Percentiles rank a stretch among this genome's conserved stretches.
Evolutionary conservation across 2,329 filamentous ascomycete species (phyloP).

Genomic region (Calonectria ilicicola): DNA sequence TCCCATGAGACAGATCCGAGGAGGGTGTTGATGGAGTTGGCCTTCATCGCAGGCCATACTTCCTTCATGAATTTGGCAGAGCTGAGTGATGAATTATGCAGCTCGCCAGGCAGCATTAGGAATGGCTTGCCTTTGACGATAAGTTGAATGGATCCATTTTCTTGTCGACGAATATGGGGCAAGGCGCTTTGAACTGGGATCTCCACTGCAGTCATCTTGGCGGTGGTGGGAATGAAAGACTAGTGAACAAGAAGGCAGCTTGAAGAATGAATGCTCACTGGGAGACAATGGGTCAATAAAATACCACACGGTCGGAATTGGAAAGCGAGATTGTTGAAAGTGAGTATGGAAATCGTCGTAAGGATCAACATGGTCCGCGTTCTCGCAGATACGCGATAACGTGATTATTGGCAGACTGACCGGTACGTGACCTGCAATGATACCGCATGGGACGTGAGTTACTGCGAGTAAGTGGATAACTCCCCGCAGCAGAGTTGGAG

Average conservation of each 20-base stretch:
- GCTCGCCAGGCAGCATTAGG: conserved; percentile 49
- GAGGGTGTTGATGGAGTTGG: conserved; percentile 50
- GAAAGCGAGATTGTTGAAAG: neutral
- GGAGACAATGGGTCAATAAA: neutral
- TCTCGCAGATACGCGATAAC: neutral
- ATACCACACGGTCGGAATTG: neutral
- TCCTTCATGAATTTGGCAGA: conserved; percentile 48
- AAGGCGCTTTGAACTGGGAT: neutral
- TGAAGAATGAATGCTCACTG: neutral
- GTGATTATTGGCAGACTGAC: neutral
- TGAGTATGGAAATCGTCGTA: neutral
- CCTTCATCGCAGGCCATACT: conserved; percentile 48
- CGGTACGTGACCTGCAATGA: conserved; percentile 8
- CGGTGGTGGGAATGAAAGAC: neutral
- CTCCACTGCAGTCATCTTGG: conserved; percentile 30
- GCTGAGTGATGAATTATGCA: conserved; percentile 52
- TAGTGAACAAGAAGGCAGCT: neutral
- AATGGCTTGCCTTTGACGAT: conserved; percentile 53
- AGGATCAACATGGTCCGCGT: neutral
- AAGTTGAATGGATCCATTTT: conserved; percentile 47
- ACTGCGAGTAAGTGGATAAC: neutral
- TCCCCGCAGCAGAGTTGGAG: neutral
- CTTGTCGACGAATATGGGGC: conserved; percentile 35
- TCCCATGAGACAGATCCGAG: conserved; percentile 53
- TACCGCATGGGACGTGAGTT: neutral